Base-by-base conservation (phyloP, 331 rosid species). In the Arachis monticola region DNA sequence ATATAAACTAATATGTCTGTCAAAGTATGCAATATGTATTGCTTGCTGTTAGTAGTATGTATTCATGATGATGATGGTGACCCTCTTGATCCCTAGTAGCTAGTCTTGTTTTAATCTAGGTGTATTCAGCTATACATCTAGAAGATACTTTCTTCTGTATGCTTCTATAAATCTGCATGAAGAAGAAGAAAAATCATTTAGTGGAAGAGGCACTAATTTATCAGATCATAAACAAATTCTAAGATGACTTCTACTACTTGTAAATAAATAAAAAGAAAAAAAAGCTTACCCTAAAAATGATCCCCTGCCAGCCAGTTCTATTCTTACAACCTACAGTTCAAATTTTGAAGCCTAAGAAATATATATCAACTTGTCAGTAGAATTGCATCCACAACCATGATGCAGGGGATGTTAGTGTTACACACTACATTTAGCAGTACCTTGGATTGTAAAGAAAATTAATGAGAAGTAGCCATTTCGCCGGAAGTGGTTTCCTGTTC, bases 21-120 rank as follows among this genome's bases (percentile, higher is more conserved):
- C 88, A 88, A 81, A 50, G 90, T 88, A 85, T 87, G 87, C 77
- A 88, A 79, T 83, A 85, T 83, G 91, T 93, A 86, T 86, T 62
- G 13, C 85, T 79, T 87, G 80, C 88, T 86, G 97, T 93, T 93
- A 93, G 96, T 87, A 87, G 96, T 93, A 88, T 89, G 95, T 93
- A 90, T 93, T 84, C 90, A 77, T 74, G 81, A 78, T 73, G 80
- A 66, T 74, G 83, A n/a, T 60, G 89, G 80, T 78, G 79, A 83
- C 79, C 50, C 80, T 74, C 75, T 77, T 85, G 92, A 78, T 87
- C 88, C 85, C 88, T 84, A 83, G 82, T 82, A 86, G 83, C 83
- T 82, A 88, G 81, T 86, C 91, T 76, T 85, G 40, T 48, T 14
- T 85, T 83, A 80, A 85, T 84, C 90, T 88, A 79, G 89, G 90